These are phyloP conservation scores for Aspergillus campestris DNA, from an alignment of 495 filamentous ascomycete species.

Conservation along the genomic window DNA sequence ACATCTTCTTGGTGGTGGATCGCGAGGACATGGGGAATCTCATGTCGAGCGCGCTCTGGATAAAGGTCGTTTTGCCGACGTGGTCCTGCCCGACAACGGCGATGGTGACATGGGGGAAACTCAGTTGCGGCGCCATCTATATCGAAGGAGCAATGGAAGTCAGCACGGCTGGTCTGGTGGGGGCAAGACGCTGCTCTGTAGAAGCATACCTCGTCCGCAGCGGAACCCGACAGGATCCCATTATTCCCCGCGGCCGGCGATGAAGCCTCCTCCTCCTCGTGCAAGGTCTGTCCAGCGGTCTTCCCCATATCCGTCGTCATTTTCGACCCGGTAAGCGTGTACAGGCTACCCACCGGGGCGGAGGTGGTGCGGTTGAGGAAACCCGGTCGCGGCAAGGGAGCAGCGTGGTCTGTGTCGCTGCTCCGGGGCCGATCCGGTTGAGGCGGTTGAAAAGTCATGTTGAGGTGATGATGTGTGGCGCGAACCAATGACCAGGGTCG, in stretches of 20 bases:
- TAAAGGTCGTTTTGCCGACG: constrained; percentile 86
- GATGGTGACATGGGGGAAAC: constrained; percentile 60
- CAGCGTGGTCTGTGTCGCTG: constrained; percentile 26
- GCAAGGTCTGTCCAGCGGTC: constrained; percentile 19
- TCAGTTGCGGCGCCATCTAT: constrained; percentile 20
- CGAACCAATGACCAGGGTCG: constrained; percentile 6
- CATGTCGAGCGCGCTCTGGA: constrained; percentile 69
- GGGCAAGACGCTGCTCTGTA: not conserved
- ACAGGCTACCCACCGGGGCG: constrained; percentile 23
- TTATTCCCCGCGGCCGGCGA: constrained; percentile 6
- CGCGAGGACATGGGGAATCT: constrained; percentile 48
- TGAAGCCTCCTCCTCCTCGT: constrained; percentile 27
- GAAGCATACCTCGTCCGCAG: constrained; percentile 24
- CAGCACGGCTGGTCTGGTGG: no score
- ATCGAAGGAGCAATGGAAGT: not conserved
- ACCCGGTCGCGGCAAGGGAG: constrained; percentile 20
- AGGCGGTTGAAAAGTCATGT: constrained; percentile 17
- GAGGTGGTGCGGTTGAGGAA: constrained; percentile 29
- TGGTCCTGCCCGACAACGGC: constrained; percentile 72
- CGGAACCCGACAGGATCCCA: constrained; percentile 7
- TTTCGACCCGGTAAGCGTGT: constrained; percentile 18
- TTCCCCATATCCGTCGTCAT: constrained; percentile 13
- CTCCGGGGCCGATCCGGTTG: constrained; percentile 19
- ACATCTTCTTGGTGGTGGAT: constrained; percentile 59
- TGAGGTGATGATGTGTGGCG: constrained; percentile 1